A percentile compares a stretch with the other conserved stretches of the same genome.
These are phyloP conservation scores for Zygotorulaspora mrakii DNA, from an alignment of 1,139 yeast genomes.

Conservation along the genomic window DNA sequence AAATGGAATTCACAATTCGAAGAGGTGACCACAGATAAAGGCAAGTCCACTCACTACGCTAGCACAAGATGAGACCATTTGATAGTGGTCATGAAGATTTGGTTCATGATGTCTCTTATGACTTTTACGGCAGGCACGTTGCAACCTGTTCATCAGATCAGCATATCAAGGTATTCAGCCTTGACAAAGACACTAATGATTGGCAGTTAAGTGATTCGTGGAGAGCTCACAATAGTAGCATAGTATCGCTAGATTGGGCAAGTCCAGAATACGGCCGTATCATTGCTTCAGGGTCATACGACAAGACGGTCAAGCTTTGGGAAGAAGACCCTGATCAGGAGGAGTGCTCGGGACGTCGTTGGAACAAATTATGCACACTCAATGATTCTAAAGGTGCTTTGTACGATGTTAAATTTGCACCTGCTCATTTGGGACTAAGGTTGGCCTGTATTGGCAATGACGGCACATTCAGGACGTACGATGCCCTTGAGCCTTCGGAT, in stretches of 20 bases:
- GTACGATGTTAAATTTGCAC: constrained; percentile 87
- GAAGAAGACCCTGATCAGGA: constrained; percentile 83
- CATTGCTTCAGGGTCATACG: constrained; percentile 84
- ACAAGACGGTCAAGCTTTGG: constrained; percentile 84
- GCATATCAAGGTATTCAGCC: constrained; percentile 79
- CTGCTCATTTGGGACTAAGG: constrained; percentile 76
- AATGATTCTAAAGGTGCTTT: constrained; percentile 87
- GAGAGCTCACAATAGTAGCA: constrained; percentile 92
- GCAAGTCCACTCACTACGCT: no score
- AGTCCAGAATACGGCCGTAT: constrained; percentile 89
- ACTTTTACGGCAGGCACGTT: constrained; percentile 81
- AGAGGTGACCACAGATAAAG: not conserved
- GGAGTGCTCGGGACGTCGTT: constrained; percentile 71
- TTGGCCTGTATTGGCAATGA: constrained; percentile 89
- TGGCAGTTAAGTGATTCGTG: constrained; percentile 86
- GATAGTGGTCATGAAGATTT: constrained; percentile 89
- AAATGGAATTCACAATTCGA: not conserved
- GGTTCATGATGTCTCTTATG: constrained; percentile 82
- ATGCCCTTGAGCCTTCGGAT: constrained; percentile 84
- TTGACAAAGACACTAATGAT: constrained; percentile 50
- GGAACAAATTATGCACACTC: constrained; percentile 71
- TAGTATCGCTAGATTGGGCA: constrained; percentile 85
- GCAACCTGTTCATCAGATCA: constrained; percentile 95
- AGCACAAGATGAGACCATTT: constrained; percentile 54
- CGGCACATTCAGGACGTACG: constrained; percentile 81